A percentile compares a stretch with the other conserved stretches of the same genome.
phyloP scores from a whole-genome alignment of 257 asterid species.

The Echites panduratus region DNA sequence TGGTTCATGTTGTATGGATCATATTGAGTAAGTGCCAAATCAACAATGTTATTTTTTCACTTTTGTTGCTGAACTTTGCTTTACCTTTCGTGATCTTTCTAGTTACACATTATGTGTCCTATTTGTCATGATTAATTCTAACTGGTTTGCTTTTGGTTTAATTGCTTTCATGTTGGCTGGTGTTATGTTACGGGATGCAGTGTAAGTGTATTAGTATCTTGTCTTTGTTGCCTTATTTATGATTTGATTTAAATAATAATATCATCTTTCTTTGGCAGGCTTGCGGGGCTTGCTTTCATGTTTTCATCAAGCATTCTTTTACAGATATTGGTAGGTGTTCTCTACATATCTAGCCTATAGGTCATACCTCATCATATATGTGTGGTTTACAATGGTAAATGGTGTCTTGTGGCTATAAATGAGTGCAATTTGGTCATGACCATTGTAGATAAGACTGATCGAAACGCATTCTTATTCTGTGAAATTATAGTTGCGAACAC shows the following conservation, averaged over 20 bases:
- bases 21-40: background rate
- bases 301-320: constrained; percentile 90
- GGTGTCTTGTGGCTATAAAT: background rate
- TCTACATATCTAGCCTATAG: background rate
- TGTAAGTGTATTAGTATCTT: constrained; percentile 52
- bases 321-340: constrained; percentile 73
- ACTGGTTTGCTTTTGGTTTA: constrained; percentile 23
- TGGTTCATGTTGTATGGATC: background rate
- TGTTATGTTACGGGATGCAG: constrained; percentile 35
- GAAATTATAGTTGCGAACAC: background rate
- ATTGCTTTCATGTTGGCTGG: constrained; percentile 24
- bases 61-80: background rate
- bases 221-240: constrained; percentile 12
- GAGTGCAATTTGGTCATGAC: background rate
- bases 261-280: constrained; percentile 49
- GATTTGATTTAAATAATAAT: constrained; percentile 17
- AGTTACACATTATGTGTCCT: background rate
- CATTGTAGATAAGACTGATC: background rate
- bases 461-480: background rate
- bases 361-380: background rate
- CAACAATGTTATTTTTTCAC: background rate
- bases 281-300: constrained; percentile 99
- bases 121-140: constrained; percentile 15
- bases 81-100: background rate
- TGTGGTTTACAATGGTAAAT: background rate